Percentiles rank a stretch among this genome's conserved stretches.
These are phyloP conservation scores for Erythrobasidium yunnanense DNA, from an alignment of 768 basidiomycete genomes.

Conservation along the genomic window DNA sequence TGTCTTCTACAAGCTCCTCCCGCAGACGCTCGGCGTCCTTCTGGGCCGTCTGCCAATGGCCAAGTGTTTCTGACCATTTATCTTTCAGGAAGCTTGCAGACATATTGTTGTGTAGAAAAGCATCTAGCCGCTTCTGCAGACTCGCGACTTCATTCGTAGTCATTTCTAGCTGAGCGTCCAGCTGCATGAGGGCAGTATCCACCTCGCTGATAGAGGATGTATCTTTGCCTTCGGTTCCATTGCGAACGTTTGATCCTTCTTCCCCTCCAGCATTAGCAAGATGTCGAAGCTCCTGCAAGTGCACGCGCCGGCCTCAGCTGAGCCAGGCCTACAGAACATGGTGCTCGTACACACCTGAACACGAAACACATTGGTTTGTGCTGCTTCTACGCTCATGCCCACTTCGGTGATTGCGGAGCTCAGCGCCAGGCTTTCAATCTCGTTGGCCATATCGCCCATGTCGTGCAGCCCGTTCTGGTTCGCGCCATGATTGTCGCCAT, in stretches of 20 bases:
- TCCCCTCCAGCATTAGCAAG: not conserved
- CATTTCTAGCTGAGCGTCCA: slow-evolving; percentile 33
- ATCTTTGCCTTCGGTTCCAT: not conserved
- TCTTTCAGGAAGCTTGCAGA: slow-evolving; percentile 51
- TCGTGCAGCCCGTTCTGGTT: slow-evolving; percentile 31
- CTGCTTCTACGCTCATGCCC: slow-evolving; percentile 26
- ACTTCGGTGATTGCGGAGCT: slow-evolving; percentile 34
- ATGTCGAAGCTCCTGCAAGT: slow-evolving; percentile 35
- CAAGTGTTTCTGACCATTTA: slow-evolving; percentile 60
- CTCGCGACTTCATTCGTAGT: slow-evolving; percentile 23
- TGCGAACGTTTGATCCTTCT: not conserved
- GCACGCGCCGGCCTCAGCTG: not conserved
- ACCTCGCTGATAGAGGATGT: slow-evolving; percentile 11
- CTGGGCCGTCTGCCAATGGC: slow-evolving; percentile 60
- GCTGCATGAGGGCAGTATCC: slow-evolving; percentile 29
- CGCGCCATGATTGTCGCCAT: not conserved
- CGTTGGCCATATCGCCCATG: slow-evolving; percentile 17
- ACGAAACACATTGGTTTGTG: slow-evolving; percentile 34
- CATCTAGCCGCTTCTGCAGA: slow-evolving; percentile 22
- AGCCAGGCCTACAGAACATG: not conserved
- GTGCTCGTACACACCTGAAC: slow-evolving; percentile 29
- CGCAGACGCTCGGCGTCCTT: slow-evolving; percentile 46
- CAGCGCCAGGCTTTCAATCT: slow-evolving; percentile 27
- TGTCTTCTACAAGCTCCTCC: slow-evolving; percentile 92
- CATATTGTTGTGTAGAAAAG: slow-evolving; percentile 39